A percentile compares a stretch with the other conserved stretches of the same genome.
Evolutionary conservation across 2,329 filamentous ascomycete genomes (phyloP).

Genomic region (Penicillium sp.): DNA sequence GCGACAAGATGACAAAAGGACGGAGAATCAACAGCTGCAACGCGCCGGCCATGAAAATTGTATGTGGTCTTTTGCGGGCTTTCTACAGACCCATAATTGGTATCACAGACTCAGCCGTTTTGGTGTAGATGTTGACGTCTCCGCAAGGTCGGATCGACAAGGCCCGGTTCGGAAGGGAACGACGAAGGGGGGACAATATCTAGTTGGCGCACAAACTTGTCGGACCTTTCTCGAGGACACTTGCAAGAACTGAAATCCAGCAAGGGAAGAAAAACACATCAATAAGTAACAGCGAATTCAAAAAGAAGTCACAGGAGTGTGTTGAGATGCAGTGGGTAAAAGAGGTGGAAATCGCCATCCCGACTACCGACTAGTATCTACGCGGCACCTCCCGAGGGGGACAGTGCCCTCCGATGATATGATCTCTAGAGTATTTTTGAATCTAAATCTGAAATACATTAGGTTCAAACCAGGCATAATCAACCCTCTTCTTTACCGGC

Average conservation of each 20-base stretch:
- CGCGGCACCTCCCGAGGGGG: conserved; percentile 23
- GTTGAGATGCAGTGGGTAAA: background rate
- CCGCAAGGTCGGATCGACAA: background rate
- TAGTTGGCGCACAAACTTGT: background rate
- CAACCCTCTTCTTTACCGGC: background rate
- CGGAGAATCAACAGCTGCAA: conserved; percentile 1
- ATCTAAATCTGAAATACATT: background rate
- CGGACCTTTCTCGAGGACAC: background rate
- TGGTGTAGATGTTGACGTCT: background rate
- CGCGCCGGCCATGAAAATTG: conserved; percentile 23
- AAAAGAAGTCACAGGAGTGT: background rate
- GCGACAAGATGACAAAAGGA: conserved; percentile 4
- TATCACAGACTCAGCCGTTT: background rate
- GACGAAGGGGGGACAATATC: background rate
- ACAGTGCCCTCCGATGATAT: background rate
- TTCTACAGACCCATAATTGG: conserved; percentile 22
- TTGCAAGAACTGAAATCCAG: background rate
- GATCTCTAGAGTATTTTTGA: background rate
- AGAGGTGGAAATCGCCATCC: conserved; percentile 14
- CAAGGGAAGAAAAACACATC: background rate
- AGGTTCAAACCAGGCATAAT: no score
- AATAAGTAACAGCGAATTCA: background rate
- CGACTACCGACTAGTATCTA: conserved; percentile 19
- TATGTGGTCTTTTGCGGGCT: conserved; percentile 5
- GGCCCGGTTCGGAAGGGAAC: background rate